These are phyloP conservation scores for Leishmania amazonensis DNA, from an alignment of 208 protist species.

Conservation along the genomic window DNA sequence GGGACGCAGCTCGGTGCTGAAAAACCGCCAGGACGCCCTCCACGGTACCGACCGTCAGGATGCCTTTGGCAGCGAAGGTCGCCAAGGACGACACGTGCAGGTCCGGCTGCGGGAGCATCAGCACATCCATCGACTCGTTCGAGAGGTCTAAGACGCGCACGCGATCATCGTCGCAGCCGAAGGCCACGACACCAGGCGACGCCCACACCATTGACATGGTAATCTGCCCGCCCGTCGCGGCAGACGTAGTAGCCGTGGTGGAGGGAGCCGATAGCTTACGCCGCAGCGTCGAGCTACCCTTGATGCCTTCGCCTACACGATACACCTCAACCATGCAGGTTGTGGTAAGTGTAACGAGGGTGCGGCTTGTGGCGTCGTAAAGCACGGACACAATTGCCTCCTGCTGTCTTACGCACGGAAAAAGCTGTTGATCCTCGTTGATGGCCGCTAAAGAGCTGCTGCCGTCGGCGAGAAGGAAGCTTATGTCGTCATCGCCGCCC, in stretches of 20 bases:
- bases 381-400: conserved; percentile 62
- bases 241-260: conserved; percentile 22
- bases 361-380: conserved; percentile 64
- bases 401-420: conserved; percentile 46
- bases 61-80: conserved; percentile 32
- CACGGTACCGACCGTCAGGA: conserved; percentile 62
- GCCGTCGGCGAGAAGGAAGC: conserved; percentile 67
- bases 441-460: conserved; percentile 45
- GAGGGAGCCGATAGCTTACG: conserved; percentile 70
- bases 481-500: conserved; percentile 60
- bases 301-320: conserved; percentile 52
- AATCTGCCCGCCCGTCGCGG: conserved; percentile 30
- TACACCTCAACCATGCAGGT: conserved; percentile 71
- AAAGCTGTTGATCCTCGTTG: conserved; percentile 73
- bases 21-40: conserved; percentile 78
- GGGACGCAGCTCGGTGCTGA: conserved; percentile 20
- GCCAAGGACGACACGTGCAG: conserved; percentile 64
- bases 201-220: conserved; percentile 79
- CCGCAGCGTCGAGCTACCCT: conserved; percentile 44
- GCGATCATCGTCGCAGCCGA: conserved; percentile 77
- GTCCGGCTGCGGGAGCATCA: conserved; percentile 56
- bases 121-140: conserved; percentile 70
- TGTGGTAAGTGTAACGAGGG: conserved; percentile 68
- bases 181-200: conserved; percentile 63
- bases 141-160: conserved; percentile 85